Base-by-base conservation (phyloP, 176 grass and related monocot species). In the Urochloa ruziziensis region DNA sequence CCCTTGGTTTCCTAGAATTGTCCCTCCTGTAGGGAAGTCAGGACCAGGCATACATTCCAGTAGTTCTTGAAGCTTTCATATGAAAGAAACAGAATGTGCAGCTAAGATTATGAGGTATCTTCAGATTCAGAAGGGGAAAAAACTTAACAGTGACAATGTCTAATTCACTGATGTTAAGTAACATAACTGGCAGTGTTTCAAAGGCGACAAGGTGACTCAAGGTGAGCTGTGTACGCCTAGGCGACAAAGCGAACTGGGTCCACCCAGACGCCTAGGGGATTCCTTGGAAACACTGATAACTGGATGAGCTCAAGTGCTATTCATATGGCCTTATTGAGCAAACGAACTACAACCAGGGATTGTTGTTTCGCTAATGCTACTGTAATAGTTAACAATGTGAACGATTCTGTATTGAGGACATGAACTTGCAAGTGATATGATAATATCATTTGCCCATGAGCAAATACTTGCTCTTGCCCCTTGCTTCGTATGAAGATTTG, bases 21-120 rank as follows among this genome's bases (percentile, higher is more conserved):
- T 81, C 80, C 93, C 96, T 88, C 96, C 96, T 32, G 96, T 98
- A 87, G 96, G 96, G 46, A 98, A 98, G 77, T 98, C 96, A 43
- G 96, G 96, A 70, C 93, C 96, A 70, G 96, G 96, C 93, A 98
- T 98, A 87, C 71, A 91, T 79, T 98, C 96, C 70, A 98, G 58
- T 72, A 98, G 86, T 92, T 98, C 96, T 90, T 98, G 93, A 54
- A 98, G 84, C 96, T 98, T 80, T 47, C 74, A 66, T 64, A 63
- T 23, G 44, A 84, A 49, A 94, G 30, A 82, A 74, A 88, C 47
- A 42, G 42, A 73, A 77, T 57, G 57, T 47, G 23, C 46, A 77
- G 53, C 47, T 32, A 70, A 62, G 19, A 76, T 63, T 72, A 82
- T 70, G 61, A 74, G 19, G 86, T 11, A 75, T 24, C 28, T 83